Conservation (phyloP, 345 rosid species). For the Microcos paniculata region DNA sequence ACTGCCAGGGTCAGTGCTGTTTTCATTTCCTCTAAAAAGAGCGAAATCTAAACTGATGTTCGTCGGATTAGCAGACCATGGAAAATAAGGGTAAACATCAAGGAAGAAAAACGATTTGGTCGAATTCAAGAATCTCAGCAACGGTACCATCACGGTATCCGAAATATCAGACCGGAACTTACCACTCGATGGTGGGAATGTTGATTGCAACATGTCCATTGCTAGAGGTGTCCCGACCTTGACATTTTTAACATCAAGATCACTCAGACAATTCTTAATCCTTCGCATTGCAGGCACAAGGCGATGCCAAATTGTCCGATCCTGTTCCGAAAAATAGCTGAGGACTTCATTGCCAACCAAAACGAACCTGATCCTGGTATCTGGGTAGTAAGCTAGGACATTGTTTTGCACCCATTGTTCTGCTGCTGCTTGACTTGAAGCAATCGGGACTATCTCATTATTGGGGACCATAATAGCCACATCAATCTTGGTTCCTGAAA, state of each 20-base stretch:
- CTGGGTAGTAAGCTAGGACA: slow-evolving; percentile 52
- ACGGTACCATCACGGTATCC: slow-evolving; percentile 43
- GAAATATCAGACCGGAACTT: slow-evolving; percentile 55
- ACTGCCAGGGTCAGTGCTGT: slow-evolving; percentile 54
- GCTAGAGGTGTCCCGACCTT: slow-evolving; percentile 76
- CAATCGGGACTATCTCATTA: slow-evolving; percentile 47
- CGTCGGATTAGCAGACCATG: slow-evolving; percentile 56
- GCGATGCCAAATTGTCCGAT: slow-evolving; percentile 36
- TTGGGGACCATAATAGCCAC: slow-evolving; percentile 75
- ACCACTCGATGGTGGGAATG: slow-evolving; percentile 72
- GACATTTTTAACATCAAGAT: slow-evolving; percentile 45
- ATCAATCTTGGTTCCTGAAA: slow-evolving; percentile 50
- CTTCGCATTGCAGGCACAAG: slow-evolving; percentile 71
- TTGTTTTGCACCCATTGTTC: slow-evolving; percentile 65
- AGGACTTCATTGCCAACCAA: slow-evolving; percentile 89
- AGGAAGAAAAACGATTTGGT: slow-evolving; percentile 69
- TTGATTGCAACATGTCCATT: slow-evolving; percentile 54
- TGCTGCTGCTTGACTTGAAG: slow-evolving; percentile 40
- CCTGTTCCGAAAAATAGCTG: slow-evolving; percentile 21
- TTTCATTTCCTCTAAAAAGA: slow-evolving; percentile 40
- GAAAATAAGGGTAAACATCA: slow-evolving; percentile 78
- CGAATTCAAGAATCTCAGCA: slow-evolving; percentile 61
- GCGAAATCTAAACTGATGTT: slow-evolving; percentile 45
- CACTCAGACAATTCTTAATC: slow-evolving; percentile 43
- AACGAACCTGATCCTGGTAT: slow-evolving; percentile 78